Conservation (phyloP, 352 stramenopile genomes). For the Saprolegnia diclina region DNA sequence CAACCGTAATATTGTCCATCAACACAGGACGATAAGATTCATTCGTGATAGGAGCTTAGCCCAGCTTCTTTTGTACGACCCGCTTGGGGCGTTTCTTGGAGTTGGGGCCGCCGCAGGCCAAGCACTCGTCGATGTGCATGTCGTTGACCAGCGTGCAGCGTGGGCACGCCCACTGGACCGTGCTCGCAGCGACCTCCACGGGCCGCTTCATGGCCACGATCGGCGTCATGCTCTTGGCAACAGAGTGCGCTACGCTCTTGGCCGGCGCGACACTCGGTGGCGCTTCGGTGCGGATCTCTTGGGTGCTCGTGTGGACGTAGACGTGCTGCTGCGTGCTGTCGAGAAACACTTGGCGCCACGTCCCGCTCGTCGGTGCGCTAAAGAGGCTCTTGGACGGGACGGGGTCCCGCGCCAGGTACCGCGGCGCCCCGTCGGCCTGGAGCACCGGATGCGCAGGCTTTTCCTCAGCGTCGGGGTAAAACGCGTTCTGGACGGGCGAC, state of each 20-base stretch:
- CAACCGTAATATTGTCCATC: no score
- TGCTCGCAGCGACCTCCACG: background rate
- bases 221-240: background rate
- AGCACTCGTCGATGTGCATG: conserved; percentile 31
- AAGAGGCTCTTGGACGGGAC: background rate
- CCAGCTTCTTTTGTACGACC: conserved; percentile 4
- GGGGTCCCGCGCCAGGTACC: conserved; percentile 9
- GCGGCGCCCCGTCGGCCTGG: conserved; percentile 12
- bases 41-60: no score
- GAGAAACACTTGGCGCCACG: conserved; percentile 67
- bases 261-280: conserved; percentile 29
- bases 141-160: conserved; percentile 72
- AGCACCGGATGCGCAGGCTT: background rate
- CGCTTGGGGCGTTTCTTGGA: background rate
- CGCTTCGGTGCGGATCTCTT: conserved; percentile 62
- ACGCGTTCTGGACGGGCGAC: background rate
- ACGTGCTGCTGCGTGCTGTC: conserved; percentile 59
- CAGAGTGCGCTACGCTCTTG: no score
- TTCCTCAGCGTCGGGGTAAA: background rate
- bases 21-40: no score
- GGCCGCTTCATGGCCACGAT: background rate
- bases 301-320: conserved; percentile 68
- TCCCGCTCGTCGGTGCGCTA: conserved; percentile 29
- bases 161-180: conserved; percentile 54
- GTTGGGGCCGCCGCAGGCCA: conserved; percentile 8